These are phyloP conservation scores for Amniculicola lignicola DNA, from an alignment of 495 filamentous ascomycete species.

Conservation along the genomic window DNA sequence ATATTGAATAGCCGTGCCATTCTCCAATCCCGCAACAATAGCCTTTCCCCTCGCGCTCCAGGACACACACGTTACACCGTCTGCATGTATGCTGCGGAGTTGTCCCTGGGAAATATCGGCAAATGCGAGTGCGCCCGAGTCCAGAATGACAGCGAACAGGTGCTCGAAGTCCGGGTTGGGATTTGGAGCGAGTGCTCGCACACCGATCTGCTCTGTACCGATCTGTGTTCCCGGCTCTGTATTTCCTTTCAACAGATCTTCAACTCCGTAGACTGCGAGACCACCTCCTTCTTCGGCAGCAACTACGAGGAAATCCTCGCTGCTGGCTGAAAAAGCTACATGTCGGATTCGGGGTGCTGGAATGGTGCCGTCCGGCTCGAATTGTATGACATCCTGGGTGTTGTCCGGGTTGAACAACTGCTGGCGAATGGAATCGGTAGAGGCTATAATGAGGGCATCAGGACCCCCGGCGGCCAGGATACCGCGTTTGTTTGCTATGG, in stretches of 20 bases:
- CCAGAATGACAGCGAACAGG: conserved; percentile 74
- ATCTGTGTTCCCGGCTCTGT: conserved; percentile 70
- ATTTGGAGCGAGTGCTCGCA: conserved; percentile 78
- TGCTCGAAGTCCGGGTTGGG: conserved; percentile 63
- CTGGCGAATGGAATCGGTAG: conserved; percentile 72
- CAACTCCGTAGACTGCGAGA: conserved; percentile 75
- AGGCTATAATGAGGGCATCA: conserved; percentile 70
- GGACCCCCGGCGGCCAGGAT: conserved; percentile 86
- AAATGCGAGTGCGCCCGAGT: conserved; percentile 74
- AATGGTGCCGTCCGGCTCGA: conserved; percentile 70
- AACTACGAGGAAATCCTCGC: conserved; percentile 78
- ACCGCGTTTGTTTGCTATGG: conserved; percentile 74
- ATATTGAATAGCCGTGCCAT: conserved; percentile 81
- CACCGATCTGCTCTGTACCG: conserved; percentile 65
- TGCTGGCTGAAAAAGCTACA: conserved; percentile 80
- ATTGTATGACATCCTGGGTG: conserved; percentile 61
- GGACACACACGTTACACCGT: conserved; percentile 75
- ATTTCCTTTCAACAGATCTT: conserved; percentile 60
- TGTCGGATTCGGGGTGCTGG: conserved; percentile 77
- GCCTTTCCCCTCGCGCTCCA: conserved; percentile 96
- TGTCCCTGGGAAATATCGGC: conserved; percentile 64
- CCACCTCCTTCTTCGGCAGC: conserved; percentile 80
- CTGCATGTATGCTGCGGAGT: conserved; percentile 47
- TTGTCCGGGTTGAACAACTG: conserved; percentile 56
- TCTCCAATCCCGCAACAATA: conserved; percentile 78